Base-by-base conservation (phyloP, 2,329 filamentous ascomycete species). In the Penicillium sp. region DNA sequence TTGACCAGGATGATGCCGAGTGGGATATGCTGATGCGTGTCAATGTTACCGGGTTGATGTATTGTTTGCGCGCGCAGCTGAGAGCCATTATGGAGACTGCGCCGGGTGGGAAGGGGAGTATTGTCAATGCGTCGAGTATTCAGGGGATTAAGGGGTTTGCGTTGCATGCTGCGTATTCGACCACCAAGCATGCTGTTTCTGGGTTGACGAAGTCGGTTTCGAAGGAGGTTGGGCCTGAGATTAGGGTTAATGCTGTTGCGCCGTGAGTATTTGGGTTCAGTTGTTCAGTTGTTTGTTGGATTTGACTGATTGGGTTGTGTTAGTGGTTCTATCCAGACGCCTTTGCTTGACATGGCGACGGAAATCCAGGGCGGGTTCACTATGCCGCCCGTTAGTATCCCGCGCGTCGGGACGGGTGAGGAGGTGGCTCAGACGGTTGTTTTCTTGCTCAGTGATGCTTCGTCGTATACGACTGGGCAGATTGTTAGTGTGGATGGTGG, bases 41-140 rank as follows among this genome's bases (percentile, higher is more conserved):
- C 10, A 82, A 82, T 60, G 55, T 76, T 8, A 73, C 65, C 8
- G 80, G 82, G 6, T 66, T 79, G 29, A 79, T 82, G 67, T 77
- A 80, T 47, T 82, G 79, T 55, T 56, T 84, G 55, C 69, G 79
- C 16, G 77, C 78, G n/a, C 65, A 84, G 61, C 55, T 84, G 12
- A 70, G 66, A 15, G 71, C 73, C 23, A 76, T 82, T 52, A 60
- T 59, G 15, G 67, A 37, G 2, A 53, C 50, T 40, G 51, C 25
- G 3, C 58, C 57, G 0, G 56, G 54, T 3, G 59, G 61, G 1
- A 57, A 42, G 31, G 82, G 82, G 8, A 83, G 82, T 56, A 84
- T 86, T 63, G 83, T 86, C 51, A 86, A 83, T 64, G 73, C 75
- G 13, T 62, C 73, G 7, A 77, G 74, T 55, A 68, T 72, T 12